phyloP scores from a whole-genome alignment of 352 stramenopile species.

The Globisporangium okanoganense region DNA sequence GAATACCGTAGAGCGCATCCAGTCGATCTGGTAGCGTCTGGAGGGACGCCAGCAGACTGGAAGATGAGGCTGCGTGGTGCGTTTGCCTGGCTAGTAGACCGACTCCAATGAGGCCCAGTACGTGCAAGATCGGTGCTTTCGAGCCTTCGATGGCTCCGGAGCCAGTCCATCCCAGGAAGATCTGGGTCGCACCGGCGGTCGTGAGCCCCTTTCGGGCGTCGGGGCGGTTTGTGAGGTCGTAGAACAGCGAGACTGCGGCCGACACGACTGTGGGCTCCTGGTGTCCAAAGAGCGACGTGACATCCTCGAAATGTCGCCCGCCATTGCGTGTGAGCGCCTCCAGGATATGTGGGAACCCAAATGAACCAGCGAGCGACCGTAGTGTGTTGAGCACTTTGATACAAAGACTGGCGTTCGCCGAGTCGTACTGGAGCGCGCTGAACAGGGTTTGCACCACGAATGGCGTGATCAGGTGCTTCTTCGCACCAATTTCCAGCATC shows the following conservation, averaged over 20 bases:
- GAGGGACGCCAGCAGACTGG: constrained; percentile 27
- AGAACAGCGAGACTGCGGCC: constrained; percentile 48
- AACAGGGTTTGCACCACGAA: constrained; percentile 12
- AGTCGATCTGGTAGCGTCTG: constrained; percentile 27
- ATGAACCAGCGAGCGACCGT: constrained; percentile 29
- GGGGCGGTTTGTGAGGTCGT: constrained; percentile 44
- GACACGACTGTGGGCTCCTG: constrained; percentile 24
- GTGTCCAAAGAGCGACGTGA: constrained; percentile 43
- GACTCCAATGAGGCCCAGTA: constrained; percentile 50
- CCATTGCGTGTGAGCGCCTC: constrained; percentile 52
- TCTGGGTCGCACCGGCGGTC: constrained; percentile 46
- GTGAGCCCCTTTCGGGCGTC: constrained; percentile 62
- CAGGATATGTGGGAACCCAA: constrained; percentile 52
- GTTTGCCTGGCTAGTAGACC: constrained; percentile 46
- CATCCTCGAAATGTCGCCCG: constrained; percentile 41
- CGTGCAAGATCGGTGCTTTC: constrained; percentile 23
- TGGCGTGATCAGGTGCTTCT: constrained; percentile 5
- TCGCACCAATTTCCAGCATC: constrained; percentile 1
- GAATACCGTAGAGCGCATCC: constrained; percentile 39
- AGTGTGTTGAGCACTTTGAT: constrained; percentile 41
- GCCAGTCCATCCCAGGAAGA: constrained; percentile 45
- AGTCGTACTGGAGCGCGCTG: constrained; percentile 1
- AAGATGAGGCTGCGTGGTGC: constrained; percentile 12
- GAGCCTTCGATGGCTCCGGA: constrained; percentile 14
- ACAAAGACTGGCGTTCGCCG: constrained; percentile 16